phyloP scores from a whole-genome alignment of 148 eudicot genomes.

The Silene uniflora region DNA sequence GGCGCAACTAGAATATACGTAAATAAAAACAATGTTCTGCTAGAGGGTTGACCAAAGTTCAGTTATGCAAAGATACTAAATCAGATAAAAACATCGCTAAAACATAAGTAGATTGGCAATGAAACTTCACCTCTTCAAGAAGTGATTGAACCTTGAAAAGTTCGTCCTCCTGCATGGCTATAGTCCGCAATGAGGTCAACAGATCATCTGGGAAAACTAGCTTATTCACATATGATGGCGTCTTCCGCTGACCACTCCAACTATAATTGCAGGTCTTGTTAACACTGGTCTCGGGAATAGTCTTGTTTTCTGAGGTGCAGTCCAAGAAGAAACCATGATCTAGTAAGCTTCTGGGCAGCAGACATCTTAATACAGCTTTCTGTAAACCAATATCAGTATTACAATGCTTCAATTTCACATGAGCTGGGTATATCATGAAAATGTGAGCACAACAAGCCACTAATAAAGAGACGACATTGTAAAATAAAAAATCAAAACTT shows the following conservation, averaged over 20 bases:
- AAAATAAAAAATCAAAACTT: slow-evolving; percentile 1
- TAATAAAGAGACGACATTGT: neutral
- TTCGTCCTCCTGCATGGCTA: slow-evolving; percentile 78
- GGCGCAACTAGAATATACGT: neutral
- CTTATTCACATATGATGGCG: slow-evolving; percentile 61
- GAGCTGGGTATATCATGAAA: neutral
- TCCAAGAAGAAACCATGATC: slow-evolving; percentile 60
- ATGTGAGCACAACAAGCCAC: neutral
- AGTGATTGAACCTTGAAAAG: slow-evolving; percentile 61
- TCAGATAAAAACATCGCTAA: slow-evolving; percentile 3
- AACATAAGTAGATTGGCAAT: slow-evolving; percentile 6
- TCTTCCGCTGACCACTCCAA: slow-evolving; percentile 89
- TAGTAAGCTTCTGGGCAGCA: slow-evolving; percentile 67
- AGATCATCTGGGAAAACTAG: slow-evolving; percentile 86
- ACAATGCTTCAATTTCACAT: slow-evolving; percentile 2
- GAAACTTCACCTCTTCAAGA: slow-evolving; percentile 66
- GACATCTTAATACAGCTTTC: slow-evolving; percentile 85
- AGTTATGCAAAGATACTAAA: neutral
- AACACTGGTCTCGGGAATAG: slow-evolving; percentile 18
- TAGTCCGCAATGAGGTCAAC: slow-evolving; percentile 71
- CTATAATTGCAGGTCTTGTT: slow-evolving; percentile 42
- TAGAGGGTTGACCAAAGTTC: neutral
- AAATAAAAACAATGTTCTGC: neutral
- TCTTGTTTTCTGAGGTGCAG: slow-evolving; percentile 30
- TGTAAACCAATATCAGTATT: slow-evolving; percentile 31